Evolutionary conservation across 2,329 filamentous ascomycete genomes (phyloP), one percentile per base, ranked within the genome.

Genomic region (Cordyceps farinosa): DNA sequence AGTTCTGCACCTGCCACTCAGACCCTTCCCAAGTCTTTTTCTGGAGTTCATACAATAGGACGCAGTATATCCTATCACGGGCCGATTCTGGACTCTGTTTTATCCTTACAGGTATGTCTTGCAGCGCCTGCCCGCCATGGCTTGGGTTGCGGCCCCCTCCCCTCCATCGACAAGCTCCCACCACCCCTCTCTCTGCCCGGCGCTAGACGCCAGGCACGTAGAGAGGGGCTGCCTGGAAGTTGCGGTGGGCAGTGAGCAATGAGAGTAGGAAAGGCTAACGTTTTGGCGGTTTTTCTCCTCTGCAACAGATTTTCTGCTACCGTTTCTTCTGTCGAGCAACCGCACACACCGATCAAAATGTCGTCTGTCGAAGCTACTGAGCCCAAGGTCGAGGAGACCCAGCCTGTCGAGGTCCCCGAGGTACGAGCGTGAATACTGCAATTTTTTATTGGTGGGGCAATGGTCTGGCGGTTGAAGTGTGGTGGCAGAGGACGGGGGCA

Each of bases 321-420:
- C 42, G 11, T 44, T 47, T 36, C 34, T 27, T 57, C 30, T 57
- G 56, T 58, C 51, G 32, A 62, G 6, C 27, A 55, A 61, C 63
- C 38, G 47, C 54, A 60, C 65, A 57, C 53, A 65, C 62, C 61
- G 65, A 62, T 58, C 68, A 80, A 72, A 52, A 83, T 83, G 81
- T 82, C 78, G 75, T 73, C 79, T 65, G 72, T 77, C 68, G 80
- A 83, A 69, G 78, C 77, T 68, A 79, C 79, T 69, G 82, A 85
- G 70, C 78, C 82, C 71, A 84, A 84, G 82, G 79, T 80, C 74
- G 79, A 79, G 71, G 79, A 79, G 78, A 78, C 78, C 75, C 77
- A 73, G 71, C 66, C 68, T 57, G 67, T 67, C 65, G 72, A 70
- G 67, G 67, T 68, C 66, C 65, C 67, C 64, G 68, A 71, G 70